phyloP scores from a whole-genome alignment of 140 eudicot genomes.

The Cichorium intybus region DNA sequence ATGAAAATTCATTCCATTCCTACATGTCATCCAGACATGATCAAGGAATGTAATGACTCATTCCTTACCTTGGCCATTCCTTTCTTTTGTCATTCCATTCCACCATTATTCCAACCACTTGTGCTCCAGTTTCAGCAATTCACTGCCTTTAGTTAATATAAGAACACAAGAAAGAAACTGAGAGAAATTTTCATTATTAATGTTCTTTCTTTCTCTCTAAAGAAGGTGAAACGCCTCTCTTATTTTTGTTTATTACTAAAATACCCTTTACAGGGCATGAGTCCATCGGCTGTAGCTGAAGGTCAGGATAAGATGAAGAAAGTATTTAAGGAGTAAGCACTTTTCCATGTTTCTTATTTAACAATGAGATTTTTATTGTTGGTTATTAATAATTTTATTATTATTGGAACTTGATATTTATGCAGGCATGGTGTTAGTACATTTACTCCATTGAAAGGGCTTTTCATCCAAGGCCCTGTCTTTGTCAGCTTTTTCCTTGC shows the following conservation, averaged over 20 bases:
- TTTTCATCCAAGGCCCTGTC: slow-evolving; percentile 70
- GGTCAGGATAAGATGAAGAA: slow-evolving; percentile 62
- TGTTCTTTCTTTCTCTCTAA: too few relatives aligned
- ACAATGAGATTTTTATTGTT: neutral
- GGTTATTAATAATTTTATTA: neutral
- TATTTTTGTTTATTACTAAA: neutral
- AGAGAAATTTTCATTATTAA: too few relatives aligned
- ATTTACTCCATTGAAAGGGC: slow-evolving; percentile 77
- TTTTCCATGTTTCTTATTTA: slow-evolving; percentile 15
- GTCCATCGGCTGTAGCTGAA: slow-evolving; percentile 75
- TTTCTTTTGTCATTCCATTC: too few relatives aligned
- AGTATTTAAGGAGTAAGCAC: slow-evolving; percentile 68
- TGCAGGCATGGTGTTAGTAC: slow-evolving; percentile 89
- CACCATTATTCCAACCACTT: too few relatives aligned
- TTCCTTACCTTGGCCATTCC: too few relatives aligned
- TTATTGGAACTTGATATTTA: neutral
- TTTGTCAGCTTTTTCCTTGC: slow-evolving; percentile 83
- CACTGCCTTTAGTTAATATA: too few relatives aligned
- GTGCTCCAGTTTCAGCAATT: too few relatives aligned
- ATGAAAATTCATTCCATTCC: too few relatives aligned
- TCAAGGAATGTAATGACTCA: too few relatives aligned
- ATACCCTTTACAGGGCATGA: slow-evolving; percentile 63
- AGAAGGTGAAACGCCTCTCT: neutral
- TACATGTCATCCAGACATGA: too few relatives aligned
- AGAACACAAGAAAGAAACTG: too few relatives aligned